Evolutionary conservation across 305 asterid species (phyloP), one percentile per base, ranked within the genome.

Genomic region (Fraxinus latifolia): DNA sequence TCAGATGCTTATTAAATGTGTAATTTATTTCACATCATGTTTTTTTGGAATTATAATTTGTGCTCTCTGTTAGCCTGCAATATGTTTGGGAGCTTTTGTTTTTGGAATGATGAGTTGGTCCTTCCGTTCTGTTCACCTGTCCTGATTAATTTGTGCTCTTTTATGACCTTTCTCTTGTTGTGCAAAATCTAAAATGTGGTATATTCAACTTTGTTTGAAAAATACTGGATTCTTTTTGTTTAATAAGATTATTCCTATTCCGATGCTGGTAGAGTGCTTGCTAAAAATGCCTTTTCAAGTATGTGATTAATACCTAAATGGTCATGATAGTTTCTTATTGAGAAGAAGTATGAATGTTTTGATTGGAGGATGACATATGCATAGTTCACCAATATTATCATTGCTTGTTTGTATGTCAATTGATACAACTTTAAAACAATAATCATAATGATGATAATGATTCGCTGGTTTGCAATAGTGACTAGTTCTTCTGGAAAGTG

Each of bases 1-100:
- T 95, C 77, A 86, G 90, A 81, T 55, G 82, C 71, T 31, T 73
- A 67, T 19, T 21, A 12, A 74, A 73, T 74, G 8, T 29, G 60
- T 25, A n/a, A 15, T 82, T 32, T 62, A 27, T 42, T 53, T 53
- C 29, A 15, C 77, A 17, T 15, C 15, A 9, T 73, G 53, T 11
- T 80, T 72, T 37, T n/a, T 7, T 71, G 14, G 53, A 80, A 71
- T 50, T 21, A 32, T 14, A 53, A 50, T 72, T 31, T 5, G n/a
- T 32, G 42, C 23, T 70, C 29, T 47, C 50, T 31, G 3, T 12
- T 25, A n/a, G 33, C 37, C 11, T 34, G 77, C 58, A 37, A 79
- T 29, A 33, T 79, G 55, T 27, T 65, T 62, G 29, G 53, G 37
- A 33, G 3, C 68, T 42, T 7, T 4, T 70, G 21, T 31, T 14